Evolutionary conservation across 495 filamentous ascomycete species (phyloP).

Genomic region (Xylaria castorea): DNA sequence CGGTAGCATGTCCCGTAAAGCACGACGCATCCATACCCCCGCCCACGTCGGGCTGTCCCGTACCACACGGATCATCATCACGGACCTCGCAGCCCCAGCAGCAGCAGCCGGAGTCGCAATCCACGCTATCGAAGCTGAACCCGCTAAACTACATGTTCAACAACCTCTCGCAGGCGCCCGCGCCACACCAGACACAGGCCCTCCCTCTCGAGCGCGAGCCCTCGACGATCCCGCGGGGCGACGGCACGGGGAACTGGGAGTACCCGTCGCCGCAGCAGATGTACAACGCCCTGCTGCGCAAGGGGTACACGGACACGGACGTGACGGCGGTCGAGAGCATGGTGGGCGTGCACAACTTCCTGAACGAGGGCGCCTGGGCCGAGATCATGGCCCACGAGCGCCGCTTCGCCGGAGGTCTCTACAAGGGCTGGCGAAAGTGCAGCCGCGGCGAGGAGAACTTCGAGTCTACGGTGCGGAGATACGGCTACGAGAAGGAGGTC

Average conservation of each 20-base stretch:
- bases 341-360: conserved; percentile 96
- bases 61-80: conserved; percentile 55
- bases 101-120: conserved; percentile 48
- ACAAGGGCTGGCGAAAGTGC: conserved; percentile 75
- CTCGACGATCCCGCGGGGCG: conserved; percentile 86
- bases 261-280: conserved; percentile 98
- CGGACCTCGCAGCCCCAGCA: conserved; percentile 36
- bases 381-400: conserved; percentile 94
- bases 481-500: conserved; percentile 48
- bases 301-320: conserved; percentile 93
- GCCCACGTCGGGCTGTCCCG: conserved; percentile 57
- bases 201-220: conserved; percentile 79
- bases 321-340: conserved; percentile 93
- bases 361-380: conserved; percentile 96
- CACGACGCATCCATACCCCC: conserved; percentile 53
- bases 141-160: conserved; percentile 97
- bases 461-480: conserved; percentile 38
- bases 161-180: conserved; percentile 77
- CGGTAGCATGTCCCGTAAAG: conserved; percentile 56
- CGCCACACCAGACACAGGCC: conserved; percentile 70
- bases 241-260: conserved; percentile 84
- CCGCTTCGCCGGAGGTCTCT: conserved; percentile 75
- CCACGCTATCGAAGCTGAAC: conserved; percentile 76
- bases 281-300: conserved; percentile 97
- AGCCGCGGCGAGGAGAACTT: conserved; percentile 70